A percentile compares a stretch with the other conserved stretches of the same genome.
phyloP scores from a whole-genome alignment of 202 grass and related monocot species.

The Panicum virgatum region DNA sequence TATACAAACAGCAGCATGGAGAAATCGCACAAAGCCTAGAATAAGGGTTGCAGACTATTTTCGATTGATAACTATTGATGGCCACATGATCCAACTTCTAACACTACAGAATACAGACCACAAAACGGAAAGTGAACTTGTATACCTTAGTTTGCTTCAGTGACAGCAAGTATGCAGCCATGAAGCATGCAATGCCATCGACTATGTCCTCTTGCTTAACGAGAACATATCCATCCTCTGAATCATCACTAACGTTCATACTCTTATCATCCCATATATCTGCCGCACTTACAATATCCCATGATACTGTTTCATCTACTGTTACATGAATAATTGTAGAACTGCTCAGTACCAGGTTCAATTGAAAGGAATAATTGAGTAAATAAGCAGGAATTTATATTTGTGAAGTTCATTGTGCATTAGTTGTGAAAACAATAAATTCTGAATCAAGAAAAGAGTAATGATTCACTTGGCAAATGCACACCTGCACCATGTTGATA shows the following conservation, averaged over 20 bases:
- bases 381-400: neutral
- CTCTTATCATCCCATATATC: slow-evolving; percentile 84
- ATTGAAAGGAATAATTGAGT: neutral
- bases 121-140: neutral
- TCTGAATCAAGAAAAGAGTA: neutral
- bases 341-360: slow-evolving; percentile 16
- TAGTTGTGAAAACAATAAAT: neutral
- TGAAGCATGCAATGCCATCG: slow-evolving; percentile 93
- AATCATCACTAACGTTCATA: slow-evolving; percentile 55
- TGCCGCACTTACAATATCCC: slow-evolving; percentile 69
- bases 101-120: neutral
- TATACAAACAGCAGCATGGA: neutral
- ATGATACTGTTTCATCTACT: slow-evolving; percentile 77
- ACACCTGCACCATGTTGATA: slow-evolving; percentile 60
- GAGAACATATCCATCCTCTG: slow-evolving; percentile 90
- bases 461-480: slow-evolving; percentile 1
- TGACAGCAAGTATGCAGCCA: slow-evolving; percentile 89
- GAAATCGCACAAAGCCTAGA: neutral
- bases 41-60: neutral
- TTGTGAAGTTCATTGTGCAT: neutral
- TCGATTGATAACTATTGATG: neutral
- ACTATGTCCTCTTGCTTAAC: slow-evolving; percentile 96
- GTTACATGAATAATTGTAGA: slow-evolving; percentile 37
- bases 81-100: slow-evolving; percentile 24
- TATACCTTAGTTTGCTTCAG: slow-evolving; percentile 92